Conservation (phyloP, 257 asterid genomes). For the Primulina tabacum region DNA sequence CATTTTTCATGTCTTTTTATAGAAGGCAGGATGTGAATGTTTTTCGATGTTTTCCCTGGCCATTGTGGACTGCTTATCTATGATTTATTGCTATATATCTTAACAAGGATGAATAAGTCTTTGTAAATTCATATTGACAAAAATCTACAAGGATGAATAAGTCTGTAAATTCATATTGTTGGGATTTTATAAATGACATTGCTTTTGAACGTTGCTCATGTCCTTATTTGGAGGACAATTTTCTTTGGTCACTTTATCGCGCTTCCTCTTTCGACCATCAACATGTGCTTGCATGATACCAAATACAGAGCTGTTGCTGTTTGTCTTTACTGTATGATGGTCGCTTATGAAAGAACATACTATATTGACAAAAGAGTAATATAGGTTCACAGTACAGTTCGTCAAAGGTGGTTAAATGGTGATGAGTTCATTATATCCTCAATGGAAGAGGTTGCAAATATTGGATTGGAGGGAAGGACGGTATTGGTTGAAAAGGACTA, state of each 20-base stretch:
- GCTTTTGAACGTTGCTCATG: background rate
- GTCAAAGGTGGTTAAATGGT: slow-evolving; percentile 83
- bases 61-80: background rate
- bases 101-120: background rate
- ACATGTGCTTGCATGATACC: no score
- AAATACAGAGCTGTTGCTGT: no score
- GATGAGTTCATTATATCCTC: slow-evolving; percentile 76
- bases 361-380: slow-evolving; percentile 3
- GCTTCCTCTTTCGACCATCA: background rate
- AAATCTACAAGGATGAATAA: background rate
- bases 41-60: background rate
- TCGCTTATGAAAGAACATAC: background rate
- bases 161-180: background rate
- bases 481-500: slow-evolving; percentile 71
- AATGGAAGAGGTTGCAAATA: slow-evolving; percentile 77
- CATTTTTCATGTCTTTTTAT: background rate
- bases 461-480: slow-evolving; percentile 66
- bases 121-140: background rate
- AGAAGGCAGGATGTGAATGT: background rate
- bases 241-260: background rate
- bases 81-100: background rate
- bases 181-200: background rate
- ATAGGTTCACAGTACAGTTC: slow-evolving; percentile 89
- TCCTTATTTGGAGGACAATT: no score
- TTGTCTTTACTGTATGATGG: background rate